Evolutionary conservation across 768 basidiomycete genomes (phyloP), one percentile per base, ranked within the genome.

Genomic region (Leucocoprinus birnbaumii): DNA sequence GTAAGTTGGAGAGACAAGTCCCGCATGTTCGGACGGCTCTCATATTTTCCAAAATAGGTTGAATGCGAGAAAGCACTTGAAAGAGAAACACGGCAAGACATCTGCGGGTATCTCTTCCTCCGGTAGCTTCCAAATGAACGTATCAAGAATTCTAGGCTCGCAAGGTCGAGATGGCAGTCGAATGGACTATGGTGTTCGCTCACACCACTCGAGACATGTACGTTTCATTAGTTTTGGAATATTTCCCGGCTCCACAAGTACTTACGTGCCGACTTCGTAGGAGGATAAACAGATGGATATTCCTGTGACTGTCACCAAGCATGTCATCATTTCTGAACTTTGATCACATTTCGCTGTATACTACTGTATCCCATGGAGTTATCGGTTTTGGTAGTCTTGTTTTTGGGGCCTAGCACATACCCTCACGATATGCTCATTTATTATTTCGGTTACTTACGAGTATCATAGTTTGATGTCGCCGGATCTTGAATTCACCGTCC

Each of bases 1-100:
- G 69, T 71, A 53, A 63, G 66, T 48, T n/a, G 10, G 8, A 3
- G 7, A 1, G 8, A 22, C 16, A 46, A 37, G 25, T 43, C 3
- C 16, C 34, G 5, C 11, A 40, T 13, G 14, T 13, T 16, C 27
- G 13, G 5, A 5, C 21, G 24, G 43, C n/a, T 13, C 35, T 31
- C 21, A 45, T 6, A 45, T 11, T 13, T 22, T 38, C 14, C 19
- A 21, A 35, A 16, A 16, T 24, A 60, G 55, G 59, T 31, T 60
- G 25, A 60, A 60, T 26, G 59, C 53, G n/a, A 52, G 59, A 18
- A 38, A 48, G 2, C 31, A 50, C 13, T 48, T 58, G 11, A 48
- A 57, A 10, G 56, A 60, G 24, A 55, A 48, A 19, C 53, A 60
- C 9, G 35, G 11, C 19, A 45, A 54, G 21, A 47, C 49, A 18